Conservation (phyloP, 345 rosid species). For the Cochlearia excelsa region DNA sequence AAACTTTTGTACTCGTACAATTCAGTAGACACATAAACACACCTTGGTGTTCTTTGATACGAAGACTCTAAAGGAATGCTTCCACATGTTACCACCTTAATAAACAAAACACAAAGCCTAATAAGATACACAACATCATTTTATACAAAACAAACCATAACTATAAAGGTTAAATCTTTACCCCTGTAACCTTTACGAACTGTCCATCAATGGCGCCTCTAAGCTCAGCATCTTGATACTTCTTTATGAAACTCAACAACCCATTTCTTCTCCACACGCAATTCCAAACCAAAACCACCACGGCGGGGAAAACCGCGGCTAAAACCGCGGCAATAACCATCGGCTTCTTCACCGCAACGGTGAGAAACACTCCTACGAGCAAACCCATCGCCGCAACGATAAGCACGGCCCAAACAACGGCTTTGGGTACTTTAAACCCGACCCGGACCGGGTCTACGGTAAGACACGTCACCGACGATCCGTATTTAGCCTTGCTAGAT, state of each 20-base stretch:
- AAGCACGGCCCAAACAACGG: conserved; percentile 68
- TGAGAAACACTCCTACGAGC: conserved; percentile 67
- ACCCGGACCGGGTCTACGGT: conserved; percentile 61
- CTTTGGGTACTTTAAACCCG: conserved; percentile 73
- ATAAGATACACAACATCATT: not conserved
- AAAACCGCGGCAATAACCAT: conserved; percentile 66
- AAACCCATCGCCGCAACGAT: conserved; percentile 58
- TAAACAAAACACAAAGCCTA: not conserved
- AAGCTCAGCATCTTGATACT: conserved; percentile 82
- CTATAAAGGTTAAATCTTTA: conserved; percentile 24
- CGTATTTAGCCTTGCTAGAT: conserved; percentile 58
- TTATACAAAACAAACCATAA: too few relatives aligned
- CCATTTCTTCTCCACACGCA: conserved; percentile 74
- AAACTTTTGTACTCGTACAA: conserved; percentile 72
- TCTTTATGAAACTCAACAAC: conserved; percentile 55
- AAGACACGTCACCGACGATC: conserved; percentile 74
- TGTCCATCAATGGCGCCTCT: conserved; percentile 96
- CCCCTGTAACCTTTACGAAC: conserved; percentile 92
- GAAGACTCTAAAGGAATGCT: conserved; percentile 86
- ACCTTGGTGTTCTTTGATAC: conserved; percentile 72
- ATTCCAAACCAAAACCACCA: conserved; percentile 62
- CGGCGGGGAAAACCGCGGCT: conserved; percentile 51
- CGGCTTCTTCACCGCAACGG: conserved; percentile 73
- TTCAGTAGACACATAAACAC: conserved; percentile 80
- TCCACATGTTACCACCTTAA: conserved; percentile 95